A percentile compares a stretch with the other conserved stretches of the same genome.
Evolutionary conservation across 176 grass and related monocot species (phyloP).

Genomic region (Carex myosuroides): DNA sequence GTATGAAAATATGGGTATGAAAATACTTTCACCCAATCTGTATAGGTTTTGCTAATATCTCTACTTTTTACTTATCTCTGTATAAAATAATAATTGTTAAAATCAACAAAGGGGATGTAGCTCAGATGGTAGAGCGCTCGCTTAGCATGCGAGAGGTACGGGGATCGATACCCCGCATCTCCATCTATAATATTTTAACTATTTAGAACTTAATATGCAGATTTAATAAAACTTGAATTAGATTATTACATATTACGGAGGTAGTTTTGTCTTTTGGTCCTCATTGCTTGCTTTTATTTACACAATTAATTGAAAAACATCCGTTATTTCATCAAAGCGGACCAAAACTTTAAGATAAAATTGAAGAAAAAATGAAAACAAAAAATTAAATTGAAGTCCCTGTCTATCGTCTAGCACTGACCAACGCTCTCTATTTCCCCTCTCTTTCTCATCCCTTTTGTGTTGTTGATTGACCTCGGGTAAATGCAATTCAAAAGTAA

Average conservation of each 20-base stretch:
- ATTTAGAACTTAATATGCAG: too few species aligned
- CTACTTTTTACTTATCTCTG: too few species aligned
- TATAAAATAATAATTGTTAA: too few species aligned
- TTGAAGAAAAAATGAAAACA: conserved; percentile 12
- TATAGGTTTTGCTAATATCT: too few species aligned
- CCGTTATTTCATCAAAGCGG: not conserved
- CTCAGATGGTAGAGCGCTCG: conserved; percentile 60
- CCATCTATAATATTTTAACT: not conserved
- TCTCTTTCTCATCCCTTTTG: conserved; percentile 13
- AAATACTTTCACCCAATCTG: too few species aligned
- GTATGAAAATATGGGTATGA: too few species aligned
- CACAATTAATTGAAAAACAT: conserved; percentile 10
- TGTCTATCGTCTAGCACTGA: conserved; percentile 22
- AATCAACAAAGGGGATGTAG: conserved; percentile 30
- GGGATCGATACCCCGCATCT: conserved; percentile 49
- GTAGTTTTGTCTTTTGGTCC: not conserved
- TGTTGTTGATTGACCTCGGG: not conserved
- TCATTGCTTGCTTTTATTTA: not conserved
- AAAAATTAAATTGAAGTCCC: not conserved
- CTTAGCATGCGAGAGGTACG: conserved; percentile 51
- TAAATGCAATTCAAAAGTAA: conserved; percentile 11
- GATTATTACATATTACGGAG: not conserved
- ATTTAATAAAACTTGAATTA: too few species aligned
- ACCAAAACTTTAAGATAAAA: conserved; percentile 10
- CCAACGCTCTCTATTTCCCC: conserved; percentile 11